Percentiles rank a stretch among this genome's conserved stretches.
phyloP scores from a whole-genome alignment of 495 filamentous ascomycete genomes.

The Penicillium chermesinum region DNA sequence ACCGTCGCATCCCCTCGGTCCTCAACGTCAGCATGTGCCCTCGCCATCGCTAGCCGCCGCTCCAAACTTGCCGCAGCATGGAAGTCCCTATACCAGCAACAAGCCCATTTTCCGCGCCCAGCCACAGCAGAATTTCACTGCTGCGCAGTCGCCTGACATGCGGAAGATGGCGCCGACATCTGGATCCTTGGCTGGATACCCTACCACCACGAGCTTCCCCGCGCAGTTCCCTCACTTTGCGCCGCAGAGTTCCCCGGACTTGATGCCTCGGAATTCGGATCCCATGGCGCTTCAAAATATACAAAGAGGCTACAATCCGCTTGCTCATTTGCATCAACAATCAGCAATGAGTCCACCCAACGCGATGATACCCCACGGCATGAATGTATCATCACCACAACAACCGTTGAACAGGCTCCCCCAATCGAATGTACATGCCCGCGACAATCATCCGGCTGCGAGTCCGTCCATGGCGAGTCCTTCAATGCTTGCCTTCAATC shows the following conservation, averaged over 20 bases:
- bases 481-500: constrained; percentile 26
- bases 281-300: constrained; percentile 31
- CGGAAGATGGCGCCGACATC: constrained; percentile 37
- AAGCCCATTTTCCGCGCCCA: constrained; percentile 26
- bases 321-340: constrained; percentile 29
- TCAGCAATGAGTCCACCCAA: constrained; percentile 28
- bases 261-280: constrained; percentile 31
- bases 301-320: constrained; percentile 33
- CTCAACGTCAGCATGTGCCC: constrained; percentile 15
- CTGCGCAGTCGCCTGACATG: constrained; percentile 32
- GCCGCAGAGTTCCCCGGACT: constrained; percentile 29
- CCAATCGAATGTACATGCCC: constrained; percentile 24
- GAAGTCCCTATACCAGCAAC: constrained; percentile 21
- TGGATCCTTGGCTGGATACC: constrained; percentile 31
- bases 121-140: constrained; percentile 26
- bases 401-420: constrained; percentile 34
- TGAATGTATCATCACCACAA: constrained; percentile 34
- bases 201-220: constrained; percentile 24
- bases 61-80: constrained; percentile 27
- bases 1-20: constrained; percentile 18
- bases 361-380: constrained; percentile 27
- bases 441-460: constrained; percentile 24
- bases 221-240: constrained; percentile 32
- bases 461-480: constrained; percentile 27
- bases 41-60: constrained; percentile 30